Base-by-base conservation (phyloP, 306 rosid species). In the Rubus parviflorus region DNA sequence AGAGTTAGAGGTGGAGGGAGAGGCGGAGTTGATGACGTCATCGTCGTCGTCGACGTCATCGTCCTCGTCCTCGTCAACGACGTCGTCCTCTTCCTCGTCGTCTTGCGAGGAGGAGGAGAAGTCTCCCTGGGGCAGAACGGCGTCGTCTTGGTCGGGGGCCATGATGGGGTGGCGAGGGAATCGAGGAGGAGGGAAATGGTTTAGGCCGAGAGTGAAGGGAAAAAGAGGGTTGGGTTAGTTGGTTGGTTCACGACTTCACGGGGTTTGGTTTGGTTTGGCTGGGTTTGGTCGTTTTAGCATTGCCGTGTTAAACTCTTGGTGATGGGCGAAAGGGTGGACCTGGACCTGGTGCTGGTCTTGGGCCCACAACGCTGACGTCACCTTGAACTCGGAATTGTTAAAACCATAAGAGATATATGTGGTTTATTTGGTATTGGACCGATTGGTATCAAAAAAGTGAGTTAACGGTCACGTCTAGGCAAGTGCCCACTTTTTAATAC, bases 91-190 rank as follows among this genome's bases (percentile, higher is more conserved):
- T n/a, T 84, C 85, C 25, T 73, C 82, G 8, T 81, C 78, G 77
- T 53, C 80, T 42, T 57, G 77, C 15, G 82, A 80, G 68, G 87
- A 83, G 53, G 81, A 72, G 82, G 89, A 89, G 51, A 88, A 82
- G 73, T 91, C 90, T n/a, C 75, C 87, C n/a, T 86, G 87, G 74
- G 86, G 88, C 69, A 92, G 84, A 81, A 92, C 92, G 90, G 86
- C 69, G 88, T 88, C 91, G 91, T 90, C 70, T 79, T 77, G 91
- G 3, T 84, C 78, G 20, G 90, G 89, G 0, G 95, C 90, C 97
- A 92, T 91, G 42, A 12, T 35, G 30, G 49, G 16, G 38, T 9
- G 10, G 48, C 43, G 16, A 69, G 22, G 17, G 7, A 12, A 12
- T 8, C 10, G 8, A 69, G 16, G 16, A 13, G 45, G 17, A 7